Conservation (phyloP, 2,329 filamentous ascomycete species). For the Ascochyta lentis region DNA sequence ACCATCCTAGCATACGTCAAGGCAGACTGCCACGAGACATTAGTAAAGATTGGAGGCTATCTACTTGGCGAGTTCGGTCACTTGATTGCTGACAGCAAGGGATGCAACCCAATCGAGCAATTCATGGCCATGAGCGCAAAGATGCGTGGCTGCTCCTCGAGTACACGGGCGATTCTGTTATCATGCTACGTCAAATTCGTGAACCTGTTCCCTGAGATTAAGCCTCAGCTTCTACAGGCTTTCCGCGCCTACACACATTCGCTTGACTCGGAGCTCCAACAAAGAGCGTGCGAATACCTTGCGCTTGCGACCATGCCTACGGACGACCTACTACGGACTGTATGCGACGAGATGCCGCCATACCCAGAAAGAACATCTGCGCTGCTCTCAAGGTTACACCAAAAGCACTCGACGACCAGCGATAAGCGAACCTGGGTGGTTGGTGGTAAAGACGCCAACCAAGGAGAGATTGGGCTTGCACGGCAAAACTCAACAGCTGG, state of each 20-base stretch:
- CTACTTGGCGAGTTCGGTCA: constrained; percentile 97
- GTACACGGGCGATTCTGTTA: constrained; percentile 89
- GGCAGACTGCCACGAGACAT: constrained; percentile 93
- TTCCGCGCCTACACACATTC: constrained; percentile 95
- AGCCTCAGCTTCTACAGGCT: constrained; percentile 87
- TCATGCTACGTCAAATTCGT: constrained; percentile 98
- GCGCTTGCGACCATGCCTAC: constrained; percentile 83
- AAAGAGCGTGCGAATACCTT: constrained; percentile 94
- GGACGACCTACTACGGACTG: constrained; percentile 88
- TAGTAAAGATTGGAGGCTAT: constrained; percentile 97
- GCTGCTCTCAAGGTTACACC: constrained; percentile 87
- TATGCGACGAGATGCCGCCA: constrained; percentile 98
- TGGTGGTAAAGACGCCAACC: constrained; percentile 93
- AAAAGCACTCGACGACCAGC: constrained; percentile 90
- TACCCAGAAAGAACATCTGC: constrained; percentile 96
- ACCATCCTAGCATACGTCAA: constrained; percentile 93
- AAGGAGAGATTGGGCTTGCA: constrained; percentile 81
- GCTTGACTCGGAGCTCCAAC: constrained; percentile 92
- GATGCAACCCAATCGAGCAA: constrained; percentile 96
- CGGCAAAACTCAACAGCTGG: constrained; percentile 69
- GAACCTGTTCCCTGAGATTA: constrained; percentile 98
- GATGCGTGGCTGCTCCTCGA: constrained; percentile 84
- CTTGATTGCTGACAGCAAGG: constrained; percentile 87
- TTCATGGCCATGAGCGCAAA: constrained; percentile 92
- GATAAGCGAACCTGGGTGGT: constrained; percentile 98